These are phyloP conservation scores for Earliella scabrosa DNA, from an alignment of 1,284 basidiomycete species.

Conservation along the genomic window DNA sequence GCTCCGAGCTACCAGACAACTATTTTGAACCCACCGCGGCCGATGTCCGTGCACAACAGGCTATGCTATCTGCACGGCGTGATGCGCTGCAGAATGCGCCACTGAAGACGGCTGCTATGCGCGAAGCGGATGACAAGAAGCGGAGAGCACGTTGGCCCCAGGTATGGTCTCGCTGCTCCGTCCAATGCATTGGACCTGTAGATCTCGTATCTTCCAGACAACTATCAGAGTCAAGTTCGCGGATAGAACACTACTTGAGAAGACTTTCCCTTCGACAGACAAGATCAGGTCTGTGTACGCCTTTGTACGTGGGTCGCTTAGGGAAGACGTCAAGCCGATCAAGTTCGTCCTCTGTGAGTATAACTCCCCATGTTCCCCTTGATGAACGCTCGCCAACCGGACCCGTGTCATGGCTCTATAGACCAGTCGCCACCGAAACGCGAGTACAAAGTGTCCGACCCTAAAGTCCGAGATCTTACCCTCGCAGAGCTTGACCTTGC, in stretches of 20 bases:
- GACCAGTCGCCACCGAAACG: constrained; percentile 82
- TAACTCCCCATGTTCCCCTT: background rate
- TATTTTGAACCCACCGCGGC: constrained; percentile 77
- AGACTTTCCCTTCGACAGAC: constrained; percentile 71
- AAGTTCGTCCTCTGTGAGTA: constrained; percentile 83
- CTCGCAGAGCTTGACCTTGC: constrained; percentile 76
- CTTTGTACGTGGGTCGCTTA: constrained; percentile 76
- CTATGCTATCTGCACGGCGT: constrained; percentile 61
- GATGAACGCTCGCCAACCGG: background rate
- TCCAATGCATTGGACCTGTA: background rate
- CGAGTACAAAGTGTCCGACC: constrained; percentile 81
- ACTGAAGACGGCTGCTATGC: constrained; percentile 67
- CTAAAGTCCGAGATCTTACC: constrained; percentile 65
- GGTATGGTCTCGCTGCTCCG: constrained; percentile 45
- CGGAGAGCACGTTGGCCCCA: constrained; percentile 73
- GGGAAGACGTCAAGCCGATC: constrained; percentile 72
- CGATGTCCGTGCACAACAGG: constrained; percentile 76
- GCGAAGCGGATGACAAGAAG: constrained; percentile 68
- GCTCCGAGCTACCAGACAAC: constrained; percentile 60
- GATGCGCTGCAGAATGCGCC: constrained; percentile 79
- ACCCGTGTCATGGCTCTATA: background rate
- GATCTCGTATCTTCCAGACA: constrained; percentile 49
- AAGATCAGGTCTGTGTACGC: constrained; percentile 83
- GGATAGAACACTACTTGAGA: constrained; percentile 85
- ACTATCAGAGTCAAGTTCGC: constrained; percentile 82